A percentile compares a stretch with the other conserved stretches of the same genome.
These are phyloP conservation scores for Nannochloropsis salina DNA, from an alignment of 108 stramenopile genomes.

Conservation along the genomic window DNA sequence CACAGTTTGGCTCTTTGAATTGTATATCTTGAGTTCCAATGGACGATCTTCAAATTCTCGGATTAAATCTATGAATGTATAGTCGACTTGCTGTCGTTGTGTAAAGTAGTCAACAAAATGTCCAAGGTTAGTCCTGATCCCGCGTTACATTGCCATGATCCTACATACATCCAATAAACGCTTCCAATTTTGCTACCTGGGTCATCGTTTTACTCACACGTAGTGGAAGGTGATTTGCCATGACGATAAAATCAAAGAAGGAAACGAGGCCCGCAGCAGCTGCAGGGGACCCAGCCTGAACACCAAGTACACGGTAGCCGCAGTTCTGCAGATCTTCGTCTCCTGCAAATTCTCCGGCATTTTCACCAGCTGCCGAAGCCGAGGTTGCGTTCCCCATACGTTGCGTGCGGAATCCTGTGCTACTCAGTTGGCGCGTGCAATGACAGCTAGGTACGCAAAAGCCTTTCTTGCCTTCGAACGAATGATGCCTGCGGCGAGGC, in stretches of 20 bases:
- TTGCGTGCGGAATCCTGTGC: too few species aligned
- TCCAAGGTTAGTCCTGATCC: too few species aligned
- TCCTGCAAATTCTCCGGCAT: neutral
- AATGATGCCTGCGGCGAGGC: too few species aligned
- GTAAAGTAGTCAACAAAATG: neutral
- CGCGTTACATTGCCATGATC: too few species aligned
- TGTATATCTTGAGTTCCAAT: slow-evolving; percentile 48
- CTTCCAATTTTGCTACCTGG: too few species aligned
- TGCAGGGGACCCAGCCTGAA: slow-evolving; percentile 85
- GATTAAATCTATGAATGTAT: slow-evolving; percentile 50
- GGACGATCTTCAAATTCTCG: slow-evolving; percentile 52
- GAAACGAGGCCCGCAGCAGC: slow-evolving; percentile 76
- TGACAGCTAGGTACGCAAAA: too few species aligned
- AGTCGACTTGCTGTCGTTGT: slow-evolving; percentile 28
- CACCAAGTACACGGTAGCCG: slow-evolving; percentile 89
- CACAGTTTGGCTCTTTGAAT: slow-evolving; percentile 40
- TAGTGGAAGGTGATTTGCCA: slow-evolving; percentile 42
- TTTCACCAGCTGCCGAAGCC: neutral
- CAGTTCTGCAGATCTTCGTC: slow-evolving; percentile 59
- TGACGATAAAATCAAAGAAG: slow-evolving; percentile 92
- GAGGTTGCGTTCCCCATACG: neutral
- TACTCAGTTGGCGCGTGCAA: too few species aligned
- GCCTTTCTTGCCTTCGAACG: too few species aligned
- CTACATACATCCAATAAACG: too few species aligned
- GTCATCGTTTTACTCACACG: neutral